Percentiles rank a stretch among this genome's conserved stretches.
Evolutionary conservation across 805 yeast species (phyloP).

Genomic region (Candida michaelii): DNA sequence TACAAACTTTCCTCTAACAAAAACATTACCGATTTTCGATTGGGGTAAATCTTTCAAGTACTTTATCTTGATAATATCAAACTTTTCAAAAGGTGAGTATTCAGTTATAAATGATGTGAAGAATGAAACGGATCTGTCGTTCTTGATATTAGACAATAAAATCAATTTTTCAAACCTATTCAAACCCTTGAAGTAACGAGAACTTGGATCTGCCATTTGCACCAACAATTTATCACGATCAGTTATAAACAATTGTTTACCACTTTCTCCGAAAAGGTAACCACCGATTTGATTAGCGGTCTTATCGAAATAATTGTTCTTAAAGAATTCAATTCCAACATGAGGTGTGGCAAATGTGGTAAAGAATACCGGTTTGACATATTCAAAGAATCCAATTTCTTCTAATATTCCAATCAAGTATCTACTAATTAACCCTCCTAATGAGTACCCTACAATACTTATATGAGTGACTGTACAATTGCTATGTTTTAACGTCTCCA

Average conservation of each 20-base stretch:
- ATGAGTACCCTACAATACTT: slow-evolving; percentile 81
- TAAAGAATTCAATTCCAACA: slow-evolving; percentile 41
- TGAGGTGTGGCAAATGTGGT: slow-evolving; percentile 47
- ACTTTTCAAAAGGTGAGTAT: slow-evolving; percentile 66
- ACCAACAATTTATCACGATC: slow-evolving; percentile 48
- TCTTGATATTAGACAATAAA: slow-evolving; percentile 69
- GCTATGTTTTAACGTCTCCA: slow-evolving; percentile 35
- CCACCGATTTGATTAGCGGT: slow-evolving; percentile 34
- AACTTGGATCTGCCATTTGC: slow-evolving; percentile 52
- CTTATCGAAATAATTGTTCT: slow-evolving; percentile 29
- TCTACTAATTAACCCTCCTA: slow-evolving; percentile 84
- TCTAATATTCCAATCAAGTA: slow-evolving; percentile 66
- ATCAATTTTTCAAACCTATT: slow-evolving; percentile 54
- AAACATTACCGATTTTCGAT: slow-evolving; percentile 35
- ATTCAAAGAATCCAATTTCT: slow-evolving; percentile 34
- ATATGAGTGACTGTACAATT: slow-evolving; percentile 53
- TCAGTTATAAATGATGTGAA: slow-evolving; percentile 77
- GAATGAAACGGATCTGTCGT: slow-evolving; percentile 87
- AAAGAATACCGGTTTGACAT: slow-evolving; percentile 37
- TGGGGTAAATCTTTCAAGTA: slow-evolving; percentile 48
- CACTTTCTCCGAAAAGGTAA: slow-evolving; percentile 37
- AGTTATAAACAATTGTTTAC: slow-evolving; percentile 33
- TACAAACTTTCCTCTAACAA: slow-evolving; percentile 50
- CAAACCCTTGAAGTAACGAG: slow-evolving; percentile 55
- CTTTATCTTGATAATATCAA: slow-evolving; percentile 43